Evolutionary conservation across 805 yeast species (phyloP).

Genomic region (Nakazawaea populi): DNA sequence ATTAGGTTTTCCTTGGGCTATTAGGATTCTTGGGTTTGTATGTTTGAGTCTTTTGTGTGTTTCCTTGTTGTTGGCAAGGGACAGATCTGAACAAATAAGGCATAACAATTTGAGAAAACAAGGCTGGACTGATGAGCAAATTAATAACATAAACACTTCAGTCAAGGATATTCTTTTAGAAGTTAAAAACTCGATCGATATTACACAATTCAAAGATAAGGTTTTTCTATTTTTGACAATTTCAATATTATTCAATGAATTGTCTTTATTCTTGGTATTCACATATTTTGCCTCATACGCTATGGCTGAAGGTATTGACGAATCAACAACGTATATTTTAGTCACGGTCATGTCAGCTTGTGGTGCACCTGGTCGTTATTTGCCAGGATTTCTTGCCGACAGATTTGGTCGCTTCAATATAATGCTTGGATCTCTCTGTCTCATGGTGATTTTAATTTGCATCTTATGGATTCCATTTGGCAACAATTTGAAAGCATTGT

Average conservation of each 20-base stretch:
- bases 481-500: slow-evolving; percentile 30
- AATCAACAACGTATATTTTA: slow-evolving; percentile 37
- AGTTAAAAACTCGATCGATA: slow-evolving; percentile 28
- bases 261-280: slow-evolving; percentile 38
- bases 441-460: slow-evolving; percentile 40
- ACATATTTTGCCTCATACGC: slow-evolving; percentile 52
- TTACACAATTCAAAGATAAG: slow-evolving; percentile 33
- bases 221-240: slow-evolving; percentile 35
- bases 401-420: slow-evolving; percentile 47
- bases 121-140: slow-evolving; percentile 9
- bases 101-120: slow-evolving; percentile 15
- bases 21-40: slow-evolving; percentile 43
- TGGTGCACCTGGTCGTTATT: slow-evolving; percentile 32
- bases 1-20: slow-evolving; percentile 54
- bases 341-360: slow-evolving; percentile 40
- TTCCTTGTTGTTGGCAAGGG: slow-evolving; percentile 33
- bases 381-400: slow-evolving; percentile 28
- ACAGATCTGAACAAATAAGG: slow-evolving; percentile 29
- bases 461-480: slow-evolving; percentile 68
- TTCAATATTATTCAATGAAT: slow-evolving; percentile 40
- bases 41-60: slow-evolving; percentile 31
- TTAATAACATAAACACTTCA: neutral
- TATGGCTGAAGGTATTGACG: slow-evolving; percentile 37
- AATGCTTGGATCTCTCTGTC: slow-evolving; percentile 29
- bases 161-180: slow-evolving; percentile 10